Base-by-base conservation (phyloP, 495 filamentous ascomycete genomes). In the Amniculicola lignicola region DNA sequence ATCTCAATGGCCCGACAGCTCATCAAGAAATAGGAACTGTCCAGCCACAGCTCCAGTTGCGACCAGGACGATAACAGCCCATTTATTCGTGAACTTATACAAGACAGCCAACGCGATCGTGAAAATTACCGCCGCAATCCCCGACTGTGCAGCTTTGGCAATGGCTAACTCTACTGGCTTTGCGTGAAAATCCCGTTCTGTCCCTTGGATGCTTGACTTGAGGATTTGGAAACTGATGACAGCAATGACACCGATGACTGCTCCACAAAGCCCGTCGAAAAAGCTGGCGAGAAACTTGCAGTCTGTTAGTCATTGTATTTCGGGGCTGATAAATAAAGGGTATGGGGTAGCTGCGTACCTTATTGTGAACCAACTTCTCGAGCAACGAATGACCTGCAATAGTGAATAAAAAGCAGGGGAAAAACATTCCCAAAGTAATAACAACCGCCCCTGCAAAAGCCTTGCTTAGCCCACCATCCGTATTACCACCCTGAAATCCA, bases 161-260 rank as follows among this genome's bases (percentile, higher is more conserved):
- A 55, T 38, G 25, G 51, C 51, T 5, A 23, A 18, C 22, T 57
- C 53, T 18, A 51, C 18, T 10, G 54, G 55, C 45, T 62, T 54
- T 22, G 46, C 23, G 11, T 39, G 23, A 31, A 42, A 38, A 47
- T 57, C 35, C 37, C 35, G 19, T 31, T 54, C 12, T 10, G 51
- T 51, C 7, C 63, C 63, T 25, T 51, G 18, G 19, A 67, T 44
- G 16, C 59, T 59, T 6, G 58, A 59, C 39, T 64, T 59, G 21
- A 69, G 52, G 16, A 70, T 62, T 27, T 69, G 48, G 11, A 64
- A 51, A 12, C 63, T 57, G 40, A 70, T 66, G 23, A 72, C 61
- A 28, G 65, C 67, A 39, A 72, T 71, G 12, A 71, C 65, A n/a
- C 69, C 70, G 23, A 72, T 67, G n/a, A 72, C 70, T 2, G 69